Evolutionary conservation across 2,329 filamentous ascomycete species (phyloP), one percentile per base, ranked within the genome.

Genomic region (Madurella fahalii): DNA sequence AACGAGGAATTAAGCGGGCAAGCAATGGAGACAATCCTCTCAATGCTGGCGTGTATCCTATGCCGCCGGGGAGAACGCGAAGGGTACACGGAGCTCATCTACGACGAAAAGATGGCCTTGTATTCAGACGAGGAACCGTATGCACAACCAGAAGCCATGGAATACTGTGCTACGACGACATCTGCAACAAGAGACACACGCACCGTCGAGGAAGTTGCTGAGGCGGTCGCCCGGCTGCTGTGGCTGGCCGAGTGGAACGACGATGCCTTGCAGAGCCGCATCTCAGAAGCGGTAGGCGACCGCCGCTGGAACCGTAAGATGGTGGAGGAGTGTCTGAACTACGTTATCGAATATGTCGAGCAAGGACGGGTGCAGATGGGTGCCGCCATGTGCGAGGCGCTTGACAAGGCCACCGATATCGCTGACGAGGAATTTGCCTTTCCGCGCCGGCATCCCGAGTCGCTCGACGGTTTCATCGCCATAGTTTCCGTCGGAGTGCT

Each of bases 391-490:
- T 40, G 55, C n/a, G 54, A 53, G 32, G 59, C 61, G n/a, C 50
- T 64, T 5, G 58, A 59, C 48, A 16, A 13, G 50, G 61, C 52
- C 25, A 58, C 58, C 17, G 56, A 58, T 25, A 11, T 48, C 4
- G 62, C 62, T 17, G 56, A 59, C 32, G 50, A 56, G 2, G 53
- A 46, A 30, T 64, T 64, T 46, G 44, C 34, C 13, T 64, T 61
- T 25, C 59, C 56, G 8, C 50, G 58, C 16, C 47, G 53, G 11
- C 59, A 63, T 25, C 58, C 61, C 17, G 25, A 52, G 49, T 50
- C 45, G 7, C 50, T 60, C 2, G 60, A 61, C 30, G 62, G 60
- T 2, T 62, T 62, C 50, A 59, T 61, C n/a, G 56, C 58, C 45
- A 58, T 62, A 34, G 57, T 61, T 9, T 57, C 59, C 34, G 57